Conservation (phyloP, 1,284 basidiomycete genomes). For the Austroboletus olivaceoglutinosus region DNA sequence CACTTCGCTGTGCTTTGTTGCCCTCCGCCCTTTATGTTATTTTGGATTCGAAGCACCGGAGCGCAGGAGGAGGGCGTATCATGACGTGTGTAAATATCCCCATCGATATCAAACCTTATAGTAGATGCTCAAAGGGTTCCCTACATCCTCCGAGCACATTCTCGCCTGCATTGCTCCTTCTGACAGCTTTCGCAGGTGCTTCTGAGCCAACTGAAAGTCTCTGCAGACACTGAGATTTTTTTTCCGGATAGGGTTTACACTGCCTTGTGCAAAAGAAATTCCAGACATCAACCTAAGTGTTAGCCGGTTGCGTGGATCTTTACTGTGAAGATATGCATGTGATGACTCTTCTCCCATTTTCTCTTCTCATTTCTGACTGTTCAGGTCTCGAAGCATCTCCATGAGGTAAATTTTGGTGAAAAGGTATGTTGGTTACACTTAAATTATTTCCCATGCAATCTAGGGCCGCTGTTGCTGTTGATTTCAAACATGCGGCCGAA, state of each 20-base stretch:
- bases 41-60: conserved; percentile 10
- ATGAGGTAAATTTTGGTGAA: conserved; percentile 4
- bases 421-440: not conserved
- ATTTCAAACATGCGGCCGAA: not conserved
- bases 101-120: conserved; percentile 19
- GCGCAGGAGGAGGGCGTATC: conserved; percentile 7
- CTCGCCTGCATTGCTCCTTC: conserved; percentile 8
- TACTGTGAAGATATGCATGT: conserved; percentile 1
- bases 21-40: conserved; percentile 11
- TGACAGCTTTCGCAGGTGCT: conserved; percentile 16
- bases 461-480: not conserved
- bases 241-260: conserved; percentile 3
- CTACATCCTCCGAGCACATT: conserved; percentile 10
- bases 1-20: conserved; percentile 1
- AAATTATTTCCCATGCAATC: not conserved
- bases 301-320: conserved; percentile 10
- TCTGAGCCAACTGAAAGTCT: conserved; percentile 3
- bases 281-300: not conserved
- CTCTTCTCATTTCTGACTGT: conserved; percentile 10
- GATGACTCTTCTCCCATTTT: not conserved
- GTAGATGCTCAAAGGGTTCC: conserved; percentile 8
- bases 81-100: conserved; percentile 20
- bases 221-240: not conserved
- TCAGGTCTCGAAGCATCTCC: conserved; percentile 5
- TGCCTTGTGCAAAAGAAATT: conserved; percentile 7